Evolutionary conservation across 768 basidiomycete genomes (phyloP), one percentile per base, ranked within the genome.

Genomic region (Psilocybe azurescens): DNA sequence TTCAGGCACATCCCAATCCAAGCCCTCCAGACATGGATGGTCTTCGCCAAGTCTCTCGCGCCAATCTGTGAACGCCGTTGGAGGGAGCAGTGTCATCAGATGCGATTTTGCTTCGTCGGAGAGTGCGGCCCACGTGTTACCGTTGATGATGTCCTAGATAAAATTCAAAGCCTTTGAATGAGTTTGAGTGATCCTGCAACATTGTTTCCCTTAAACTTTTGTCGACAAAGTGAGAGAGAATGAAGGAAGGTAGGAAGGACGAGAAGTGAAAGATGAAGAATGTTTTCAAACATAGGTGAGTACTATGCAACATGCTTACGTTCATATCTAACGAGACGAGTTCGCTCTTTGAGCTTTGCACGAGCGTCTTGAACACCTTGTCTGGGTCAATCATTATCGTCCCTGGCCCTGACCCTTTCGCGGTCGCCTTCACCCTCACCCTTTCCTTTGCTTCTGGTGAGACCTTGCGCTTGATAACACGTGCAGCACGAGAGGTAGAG

Each of bases 251-350:
- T 8, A n/a, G 14, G n/a, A 44, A 44, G 41, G 14, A 5, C 7
- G n/a, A 44, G 41, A 13, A n/a, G 14, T 11, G 14, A 44, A 44
- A 16, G 33, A 36, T 11, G 33, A 7, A 36, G 38, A 14, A 39
- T 39, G 38, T 39, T 39, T 14, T 8, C 24, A 39, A 8, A 39
- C 38, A 39, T 39, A 14, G 38, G 38, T 14, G 18, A n/a, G 18
- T 32, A 46, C 24, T 30, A 30, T 28, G 44, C 32, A 18, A 46
- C 16, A 47, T 48, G 78, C 81, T 73, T 75, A 88, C 86, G 65
- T 80, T 76, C 60, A 86, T 79, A 58, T 86, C 79, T 64, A 83
- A 72, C 29, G 71, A 77, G 9, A 82, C 81, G 8, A 86, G 72
- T 16, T 77, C 70, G 70, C 85, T 86, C 70, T 81, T 83, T 1